Conservation (phyloP, 192 early-diverging fungal species). For the Gaertneriomyces sp. region DNA sequence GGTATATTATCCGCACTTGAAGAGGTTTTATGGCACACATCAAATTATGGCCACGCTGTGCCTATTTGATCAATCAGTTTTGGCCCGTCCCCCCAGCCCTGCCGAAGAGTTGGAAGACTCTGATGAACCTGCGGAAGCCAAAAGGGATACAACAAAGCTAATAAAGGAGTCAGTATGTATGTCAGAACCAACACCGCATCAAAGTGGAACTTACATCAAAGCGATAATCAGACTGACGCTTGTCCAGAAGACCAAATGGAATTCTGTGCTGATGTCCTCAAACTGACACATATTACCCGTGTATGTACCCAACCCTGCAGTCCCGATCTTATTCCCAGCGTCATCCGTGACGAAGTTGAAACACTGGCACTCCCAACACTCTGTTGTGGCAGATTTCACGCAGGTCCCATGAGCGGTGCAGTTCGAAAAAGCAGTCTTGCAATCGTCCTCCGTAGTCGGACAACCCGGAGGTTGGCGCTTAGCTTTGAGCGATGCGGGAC, state of each 20-base stretch:
- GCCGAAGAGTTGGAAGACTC: conserved; percentile 1
- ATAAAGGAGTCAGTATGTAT: background rate
- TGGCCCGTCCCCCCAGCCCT: conserved; percentile 10
- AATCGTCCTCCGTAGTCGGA: background rate
- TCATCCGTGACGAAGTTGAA: conserved; percentile 26
- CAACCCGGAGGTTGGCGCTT: too few species aligned
- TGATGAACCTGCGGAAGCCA: conserved; percentile 3
- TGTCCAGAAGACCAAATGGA: conserved; percentile 35
- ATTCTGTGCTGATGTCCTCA: conserved; percentile 31
- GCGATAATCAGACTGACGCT: conserved; percentile 22
- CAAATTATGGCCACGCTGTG: background rate
- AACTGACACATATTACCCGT: conserved; percentile 32
- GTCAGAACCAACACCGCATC: background rate
- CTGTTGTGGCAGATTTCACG: background rate
- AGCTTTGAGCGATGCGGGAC: too few species aligned
- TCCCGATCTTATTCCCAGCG: conserved; percentile 29
- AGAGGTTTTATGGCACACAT: background rate
- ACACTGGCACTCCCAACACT: conserved; percentile 32
- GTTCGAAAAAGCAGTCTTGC: conserved; percentile 17
- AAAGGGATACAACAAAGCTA: conserved; percentile 18
- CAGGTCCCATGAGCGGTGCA: conserved; percentile 34
- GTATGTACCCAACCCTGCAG: conserved; percentile 28
- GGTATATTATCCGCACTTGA: background rate
- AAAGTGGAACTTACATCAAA: conserved; percentile 15
- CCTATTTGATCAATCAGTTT: conserved; percentile 14